These are phyloP conservation scores for Cladosporium sp. DNA, from an alignment of 2,329 filamentous ascomycete species.

Conservation along the genomic window DNA sequence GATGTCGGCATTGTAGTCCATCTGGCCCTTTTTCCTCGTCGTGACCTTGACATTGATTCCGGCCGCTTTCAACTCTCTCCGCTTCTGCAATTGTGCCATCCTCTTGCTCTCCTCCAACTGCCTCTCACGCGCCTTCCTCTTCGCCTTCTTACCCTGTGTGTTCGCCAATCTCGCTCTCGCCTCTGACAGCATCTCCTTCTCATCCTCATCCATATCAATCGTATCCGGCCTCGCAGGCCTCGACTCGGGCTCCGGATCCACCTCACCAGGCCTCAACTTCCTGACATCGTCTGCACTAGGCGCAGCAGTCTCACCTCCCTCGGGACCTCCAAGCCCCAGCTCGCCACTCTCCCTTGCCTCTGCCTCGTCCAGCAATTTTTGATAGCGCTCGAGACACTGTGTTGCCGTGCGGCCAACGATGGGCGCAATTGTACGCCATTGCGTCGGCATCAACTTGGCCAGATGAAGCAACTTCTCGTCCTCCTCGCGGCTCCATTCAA, in stretches of 20 bases:
- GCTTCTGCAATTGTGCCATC: slow-evolving; percentile 86
- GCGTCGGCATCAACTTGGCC: slow-evolving; percentile 96
- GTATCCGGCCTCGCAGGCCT: slow-evolving; percentile 95
- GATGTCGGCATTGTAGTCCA: slow-evolving; percentile 99
- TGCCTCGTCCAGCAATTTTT: slow-evolving; percentile 92
- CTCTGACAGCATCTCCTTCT: slow-evolving; percentile 99
- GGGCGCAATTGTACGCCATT: slow-evolving; percentile 97
- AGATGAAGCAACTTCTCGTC: slow-evolving; percentile 95
- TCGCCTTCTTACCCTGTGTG: slow-evolving; percentile 98
- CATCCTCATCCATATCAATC: slow-evolving; percentile 96
- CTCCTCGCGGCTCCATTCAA: slow-evolving; percentile 98
- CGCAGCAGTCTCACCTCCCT: slow-evolving; percentile 79
- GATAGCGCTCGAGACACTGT: slow-evolving; percentile 52
- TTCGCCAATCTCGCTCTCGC: slow-evolving; percentile 94
- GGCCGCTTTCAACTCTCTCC: slow-evolving; percentile 91
- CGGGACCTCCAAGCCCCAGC: slow-evolving; percentile 76
- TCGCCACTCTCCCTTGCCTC: slow-evolving; percentile 75
- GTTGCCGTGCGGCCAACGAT: slow-evolving; percentile 50
- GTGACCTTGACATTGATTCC: slow-evolving; percentile 97
- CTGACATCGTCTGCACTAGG: slow-evolving; percentile 91
- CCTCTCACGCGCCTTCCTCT: slow-evolving; percentile 91
- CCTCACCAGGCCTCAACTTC: slow-evolving; percentile 75
- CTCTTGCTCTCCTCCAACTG: slow-evolving; percentile 92
- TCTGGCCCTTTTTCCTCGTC: slow-evolving; percentile 88
- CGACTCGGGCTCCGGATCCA: slow-evolving; percentile 95